Conservation (phyloP, 2,329 filamentous ascomycete species). For the Colletotrichum destructivum region DNA sequence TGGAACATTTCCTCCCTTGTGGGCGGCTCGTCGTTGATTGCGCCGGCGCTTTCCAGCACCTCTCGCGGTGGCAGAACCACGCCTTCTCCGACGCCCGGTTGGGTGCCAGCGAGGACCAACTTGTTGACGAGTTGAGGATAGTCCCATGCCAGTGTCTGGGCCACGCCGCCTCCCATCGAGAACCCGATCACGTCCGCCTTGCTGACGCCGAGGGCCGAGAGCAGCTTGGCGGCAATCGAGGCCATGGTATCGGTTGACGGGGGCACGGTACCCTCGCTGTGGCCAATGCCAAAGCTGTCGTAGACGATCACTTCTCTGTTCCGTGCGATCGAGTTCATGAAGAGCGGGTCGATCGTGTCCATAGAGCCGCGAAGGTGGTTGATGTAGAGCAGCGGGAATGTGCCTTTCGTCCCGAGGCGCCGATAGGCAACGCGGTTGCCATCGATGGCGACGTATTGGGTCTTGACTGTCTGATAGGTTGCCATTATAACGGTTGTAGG, state of each 20-base stretch:
- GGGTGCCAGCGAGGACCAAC: no score
- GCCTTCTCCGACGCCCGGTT: conserved; percentile 49
- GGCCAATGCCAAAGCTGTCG: conserved; percentile 65
- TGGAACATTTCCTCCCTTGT: no score
- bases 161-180: no score
- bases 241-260: no score
- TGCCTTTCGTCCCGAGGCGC: not conserved
- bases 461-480: not conserved
- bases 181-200: no score
- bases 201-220: no score
- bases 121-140: no score
- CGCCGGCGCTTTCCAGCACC: no score
- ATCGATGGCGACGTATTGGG: conserved; percentile 4
- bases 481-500: not conserved
- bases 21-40: no score
- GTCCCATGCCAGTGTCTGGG: no score
- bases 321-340: conserved; percentile 61
- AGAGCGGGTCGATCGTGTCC: conserved; percentile 59
- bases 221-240: no score
- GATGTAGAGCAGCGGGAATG: conserved; percentile 5
- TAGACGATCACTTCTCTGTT: conserved; percentile 61
- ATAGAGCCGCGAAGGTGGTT: conserved; percentile 49
- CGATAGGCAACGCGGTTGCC: conserved; percentile 12
- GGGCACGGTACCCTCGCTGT: conserved; percentile 53
- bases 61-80: conserved; percentile 44